Base-by-base conservation (phyloP, 2,329 filamentous ascomycete genomes). In the Colletotrichum acutatum region DNA sequence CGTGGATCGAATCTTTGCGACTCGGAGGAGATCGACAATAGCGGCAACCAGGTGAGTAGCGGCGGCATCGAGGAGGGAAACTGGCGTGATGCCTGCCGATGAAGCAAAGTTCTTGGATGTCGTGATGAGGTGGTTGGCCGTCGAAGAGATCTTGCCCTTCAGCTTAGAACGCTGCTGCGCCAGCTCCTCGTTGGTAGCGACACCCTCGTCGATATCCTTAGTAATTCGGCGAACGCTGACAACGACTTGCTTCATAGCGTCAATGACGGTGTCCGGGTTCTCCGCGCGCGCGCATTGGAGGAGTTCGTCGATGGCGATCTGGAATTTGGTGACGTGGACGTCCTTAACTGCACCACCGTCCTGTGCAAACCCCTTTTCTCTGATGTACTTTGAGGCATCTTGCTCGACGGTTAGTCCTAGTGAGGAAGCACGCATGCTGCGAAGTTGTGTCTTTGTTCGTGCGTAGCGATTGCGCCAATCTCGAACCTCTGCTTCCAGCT, bases 61-160 rank as follows among this genome's bases (percentile, higher is more conserved):
- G 2, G 97, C 96, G 4, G 96, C 97, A 81, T 99, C 97, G 26
- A 99, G 87, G 3, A 99, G 85, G 6, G 95, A 97, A n/a, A 99
- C 93, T 0, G 97, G 97, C 1, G 95, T 96, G 37, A 99, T 89
- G 34, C 97, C 97, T 24, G 90, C 91, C 0, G 95, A 92, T 12
- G 90, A 89, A 42, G 94, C 92, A 81, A 97, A 98, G 79, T 98
- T 98, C 85, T 97, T 98, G 42, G 94, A 93, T 1, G 96, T 95
- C 2, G 96, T 98, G 78, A 98, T 98, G 71, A 99, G 87, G 79
- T 96, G 97, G 86, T 98, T 98, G 61, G 97, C 95, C 1, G 96
- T 97, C 2, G 93, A 93, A n/a, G 95, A 97, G 3, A 98, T 93
- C 71, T 93, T 92, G 62, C 90, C 89, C 83, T 94, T 97, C 74